Percentiles rank a stretch among this genome's conserved stretches.
These are phyloP conservation scores for Salix udensis DNA, from an alignment of 345 rosid genomes.

Conservation along the genomic window DNA sequence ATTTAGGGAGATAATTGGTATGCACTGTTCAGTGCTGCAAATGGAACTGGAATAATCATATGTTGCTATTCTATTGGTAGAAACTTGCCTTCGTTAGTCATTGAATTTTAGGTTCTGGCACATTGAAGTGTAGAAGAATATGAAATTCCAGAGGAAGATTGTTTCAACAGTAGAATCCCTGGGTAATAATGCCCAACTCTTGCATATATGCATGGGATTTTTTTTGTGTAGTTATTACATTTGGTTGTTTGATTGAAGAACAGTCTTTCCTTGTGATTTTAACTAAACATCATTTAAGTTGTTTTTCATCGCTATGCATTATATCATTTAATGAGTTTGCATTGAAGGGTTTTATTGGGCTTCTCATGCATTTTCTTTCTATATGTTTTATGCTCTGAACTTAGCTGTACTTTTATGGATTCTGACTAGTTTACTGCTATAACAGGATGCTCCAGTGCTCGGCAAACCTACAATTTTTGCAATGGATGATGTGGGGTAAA, in stretches of 20 bases:
- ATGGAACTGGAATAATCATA: too few species aligned
- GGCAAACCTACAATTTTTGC: constrained; percentile 74
- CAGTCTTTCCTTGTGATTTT: too few species aligned
- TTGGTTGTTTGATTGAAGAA: too few species aligned
- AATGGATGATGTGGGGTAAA: constrained; percentile 61
- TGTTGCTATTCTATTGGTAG: background rate
- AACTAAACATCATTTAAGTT: background rate
- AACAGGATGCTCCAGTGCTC: constrained; percentile 83
- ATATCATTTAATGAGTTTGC: too few species aligned
- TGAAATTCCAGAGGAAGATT: background rate
- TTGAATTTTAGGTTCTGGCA: background rate
- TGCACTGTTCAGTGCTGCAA: too few species aligned
- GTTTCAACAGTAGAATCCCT: too few species aligned
- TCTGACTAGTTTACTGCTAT: constrained; percentile 10
- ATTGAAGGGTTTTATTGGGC: background rate
- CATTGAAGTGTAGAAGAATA: background rate
- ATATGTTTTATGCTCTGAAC: too few species aligned
- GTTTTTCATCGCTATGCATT: background rate
- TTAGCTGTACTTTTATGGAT: background rate
- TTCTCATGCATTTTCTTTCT: too few species aligned
- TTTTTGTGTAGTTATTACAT: too few species aligned
- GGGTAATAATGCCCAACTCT: too few species aligned
- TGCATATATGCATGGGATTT: too few species aligned
- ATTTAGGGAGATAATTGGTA: too few species aligned
- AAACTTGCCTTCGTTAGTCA: background rate